Conservation (phyloP, 106 monocot species). For the Narthecium ossifragum region DNA sequence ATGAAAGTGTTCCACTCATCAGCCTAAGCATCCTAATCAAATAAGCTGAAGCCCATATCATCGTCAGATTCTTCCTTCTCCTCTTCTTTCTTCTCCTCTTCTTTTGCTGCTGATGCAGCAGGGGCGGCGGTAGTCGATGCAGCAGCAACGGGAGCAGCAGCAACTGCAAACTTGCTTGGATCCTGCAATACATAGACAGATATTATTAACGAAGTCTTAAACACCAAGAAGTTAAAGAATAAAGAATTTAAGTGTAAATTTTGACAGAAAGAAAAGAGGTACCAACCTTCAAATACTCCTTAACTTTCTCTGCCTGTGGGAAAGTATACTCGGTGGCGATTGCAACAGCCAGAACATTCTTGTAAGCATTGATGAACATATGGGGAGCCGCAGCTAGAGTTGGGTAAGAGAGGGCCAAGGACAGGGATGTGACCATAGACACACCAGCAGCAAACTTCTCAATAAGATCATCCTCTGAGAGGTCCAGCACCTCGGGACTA, state of each 20-base stretch:
- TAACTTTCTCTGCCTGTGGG: conserved; percentile 79
- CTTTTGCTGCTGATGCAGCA: conserved; percentile 29
- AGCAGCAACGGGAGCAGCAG: conserved; percentile 32
- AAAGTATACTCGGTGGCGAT: conserved; percentile 72
- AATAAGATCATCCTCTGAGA: conserved; percentile 77
- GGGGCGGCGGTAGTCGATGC: conserved; percentile 15
- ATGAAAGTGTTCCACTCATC: too few species aligned
- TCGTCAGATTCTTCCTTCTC: conserved; percentile 72
- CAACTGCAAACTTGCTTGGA: conserved; percentile 83
- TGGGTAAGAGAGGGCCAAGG: conserved; percentile 67
- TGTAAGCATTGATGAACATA: conserved; percentile 90
- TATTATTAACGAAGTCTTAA: neutral
- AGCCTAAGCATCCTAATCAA: conserved; percentile 65
- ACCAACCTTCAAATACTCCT: conserved; percentile 79
- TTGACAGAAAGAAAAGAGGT: neutral
- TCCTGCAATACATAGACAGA: conserved; percentile 35
- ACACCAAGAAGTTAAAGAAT: too few species aligned
- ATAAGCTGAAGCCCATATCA: conserved; percentile 74
- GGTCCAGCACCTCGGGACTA: conserved; percentile 70
- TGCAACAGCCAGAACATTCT: conserved; percentile 77
- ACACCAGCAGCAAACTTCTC: conserved; percentile 70
- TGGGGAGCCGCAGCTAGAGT: conserved; percentile 71
- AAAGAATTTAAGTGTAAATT: too few species aligned
- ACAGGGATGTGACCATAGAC: conserved; percentile 63
- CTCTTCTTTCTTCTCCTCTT: conserved; percentile 68